These are phyloP conservation scores for Ascochyta fabae DNA, from an alignment of 2,329 filamentous ascomycete species.

Conservation along the genomic window DNA sequence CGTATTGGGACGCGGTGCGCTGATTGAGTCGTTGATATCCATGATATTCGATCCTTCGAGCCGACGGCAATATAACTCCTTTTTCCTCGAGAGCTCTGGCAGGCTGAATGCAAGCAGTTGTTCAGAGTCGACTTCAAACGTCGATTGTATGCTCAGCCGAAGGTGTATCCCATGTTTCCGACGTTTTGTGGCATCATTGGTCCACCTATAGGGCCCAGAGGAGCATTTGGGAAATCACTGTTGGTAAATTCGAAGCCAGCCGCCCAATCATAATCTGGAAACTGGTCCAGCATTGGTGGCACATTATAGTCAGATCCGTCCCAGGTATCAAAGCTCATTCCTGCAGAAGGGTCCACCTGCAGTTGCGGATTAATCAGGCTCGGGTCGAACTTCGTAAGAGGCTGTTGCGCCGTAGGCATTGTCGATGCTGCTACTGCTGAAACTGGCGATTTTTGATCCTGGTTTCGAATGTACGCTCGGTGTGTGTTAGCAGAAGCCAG, in stretches of 20 bases:
- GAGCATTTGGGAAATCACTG: conserved; percentile 34
- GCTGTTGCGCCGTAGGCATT: conserved; percentile 18
- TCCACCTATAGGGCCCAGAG: conserved; percentile 25
- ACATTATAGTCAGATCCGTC: conserved; percentile 37
- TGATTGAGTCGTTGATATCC: not conserved
- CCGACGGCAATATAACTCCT: not conserved
- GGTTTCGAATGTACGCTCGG: conserved; percentile 25
- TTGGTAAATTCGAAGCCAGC: conserved; percentile 45
- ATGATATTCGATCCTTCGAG: not conserved
- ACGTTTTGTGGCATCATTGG: conserved; percentile 29
- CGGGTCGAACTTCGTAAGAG: conserved; percentile 37
- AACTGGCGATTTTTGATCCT: conserved; percentile 26
- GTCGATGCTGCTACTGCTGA: conserved; percentile 6
- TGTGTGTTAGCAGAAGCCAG: conserved; percentile 16
- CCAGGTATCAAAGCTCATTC: conserved; percentile 38
- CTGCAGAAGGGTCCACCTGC: conserved; percentile 24
- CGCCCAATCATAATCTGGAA: conserved; percentile 49
- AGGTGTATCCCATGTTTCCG: conserved; percentile 37
- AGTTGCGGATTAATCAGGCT: conserved; percentile 31
- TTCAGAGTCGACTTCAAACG: not conserved
- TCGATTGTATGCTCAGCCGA: conserved; percentile 22
- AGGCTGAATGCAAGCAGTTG: not conserved
- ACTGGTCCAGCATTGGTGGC: conserved; percentile 43
- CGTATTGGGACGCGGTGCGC: not conserved
- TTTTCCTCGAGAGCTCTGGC: not conserved